Base-by-base conservation (phyloP, 768 basidiomycete species). In the Tulasnella calospora region DNA sequence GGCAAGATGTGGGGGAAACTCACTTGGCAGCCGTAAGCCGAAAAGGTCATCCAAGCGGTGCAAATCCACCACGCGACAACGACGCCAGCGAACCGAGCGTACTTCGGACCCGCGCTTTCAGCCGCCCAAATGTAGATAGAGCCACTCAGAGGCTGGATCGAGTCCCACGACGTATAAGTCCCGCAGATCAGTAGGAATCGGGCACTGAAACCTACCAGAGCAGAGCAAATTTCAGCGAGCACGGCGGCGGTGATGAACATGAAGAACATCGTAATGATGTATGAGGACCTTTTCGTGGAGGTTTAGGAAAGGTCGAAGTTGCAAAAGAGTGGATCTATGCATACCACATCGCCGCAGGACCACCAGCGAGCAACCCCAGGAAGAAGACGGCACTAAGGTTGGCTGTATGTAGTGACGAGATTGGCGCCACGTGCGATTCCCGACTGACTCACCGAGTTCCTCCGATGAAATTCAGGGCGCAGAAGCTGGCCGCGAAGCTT, bases 51-150 rank as follows among this genome's bases (percentile, higher is more conserved):
- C 95, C 95, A 97, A n/a, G 95, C 95, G 0, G 94, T 95, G 78
- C 91, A 92, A 19, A 93, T 87, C 95, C 95, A 97, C 92, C 93
- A 97, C 41, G 95, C 95, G 21, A 96, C 95, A 77, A 94, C 84
- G 85, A 96, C 95, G 0, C 94, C 95, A 80, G 94, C 89, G 84
- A 96, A 92, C 46, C 95, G 88, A 2, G 91, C 94, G 81, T 94
- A 91, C 81, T 93, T 94, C 7, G 91, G 91, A 2, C 95, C 95
- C 6, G 94, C 95, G 82, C 94, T 94, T 82, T 95, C 95, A 23
- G 94, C 95, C 0, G 94, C 93, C 95, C 95, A 97, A 72, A 95
- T 91, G 84, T 96, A 97, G 83, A 98, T 96, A 10, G 94, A 96
- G 3, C 95, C 95, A 77, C 92, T 94, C 73, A 95, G 84, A 6